Evolutionary conservation across 768 basidiomycete species (phyloP), one percentile per base, ranked within the genome.

Genomic region (Lentinula sp.): DNA sequence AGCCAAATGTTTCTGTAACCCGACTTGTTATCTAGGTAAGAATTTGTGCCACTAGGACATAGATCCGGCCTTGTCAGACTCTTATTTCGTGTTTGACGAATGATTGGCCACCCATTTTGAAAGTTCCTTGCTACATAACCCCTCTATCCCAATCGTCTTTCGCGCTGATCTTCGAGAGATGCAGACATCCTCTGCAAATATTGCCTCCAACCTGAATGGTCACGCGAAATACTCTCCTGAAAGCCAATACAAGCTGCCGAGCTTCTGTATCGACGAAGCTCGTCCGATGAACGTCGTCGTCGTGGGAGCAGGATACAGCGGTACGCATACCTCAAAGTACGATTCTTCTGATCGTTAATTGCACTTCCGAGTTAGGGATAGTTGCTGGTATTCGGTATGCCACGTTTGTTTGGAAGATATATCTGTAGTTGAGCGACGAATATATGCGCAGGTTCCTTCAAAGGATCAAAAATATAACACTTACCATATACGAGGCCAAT

Each of bases 261-360:
- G 75, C 40, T 83, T 83, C 62, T 71, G 76, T 32, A 75, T 85
- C 57, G 84, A 84, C 65, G 82, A 83, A 50, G 67, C 76, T 32
- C 75, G 83, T 31, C 81, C 78, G 16, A 80, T 85, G 58, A 81
- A 76, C 64, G 82, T 85, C 31, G 76, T 81, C 4, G 71, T 78
- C 31, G 81, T 86, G 37, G 85, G 85, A 37, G 82, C 84, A 9
- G 84, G 85, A 1, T 85, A 78, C 68, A 81, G 81, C 50, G 85
- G 85, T 77, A 64, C 28, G n/a, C n/a, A n/a, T n/a, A n/a, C n/a
- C n/a, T n/a, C n/a, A n/a, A n/a, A n/a, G 39, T 18, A 42, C 40
- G 0, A 21, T 9, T 32, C n/a, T 43, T 49, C 35, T 8, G 40
- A 48, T 51, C n/a, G 15, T 21, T 40, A 9, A 48, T 5, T 3